Percentiles rank a stretch among this genome's conserved stretches.
phyloP scores from a whole-genome alignment of 2,329 filamentous ascomycete genomes.

The Penicillium concentricum region DNA sequence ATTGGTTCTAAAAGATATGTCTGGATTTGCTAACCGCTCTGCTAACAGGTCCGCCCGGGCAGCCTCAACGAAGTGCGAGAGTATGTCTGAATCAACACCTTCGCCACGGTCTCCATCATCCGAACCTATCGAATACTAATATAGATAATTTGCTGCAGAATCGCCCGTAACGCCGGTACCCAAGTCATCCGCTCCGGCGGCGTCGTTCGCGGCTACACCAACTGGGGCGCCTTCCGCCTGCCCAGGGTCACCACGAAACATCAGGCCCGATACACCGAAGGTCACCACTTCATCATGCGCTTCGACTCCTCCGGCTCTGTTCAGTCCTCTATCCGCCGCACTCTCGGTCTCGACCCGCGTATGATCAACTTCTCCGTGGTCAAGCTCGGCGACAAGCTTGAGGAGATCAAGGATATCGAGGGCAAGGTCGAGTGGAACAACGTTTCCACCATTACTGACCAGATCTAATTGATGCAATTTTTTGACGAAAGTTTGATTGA shows the following conservation, averaged over 20 bases:
- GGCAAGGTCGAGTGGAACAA: conserved; percentile 57
- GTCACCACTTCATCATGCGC: conserved; percentile 97
- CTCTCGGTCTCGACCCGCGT: conserved; percentile 79
- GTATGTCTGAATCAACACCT: conserved; percentile 54
- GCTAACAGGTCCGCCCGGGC: conserved; percentile 79
- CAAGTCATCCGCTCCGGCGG: conserved; percentile 80
- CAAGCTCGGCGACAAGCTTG: conserved; percentile 71
- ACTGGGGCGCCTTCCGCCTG: conserved; percentile 92
- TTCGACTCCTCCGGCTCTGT: conserved; percentile 77
- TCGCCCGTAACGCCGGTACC: conserved; percentile 79
- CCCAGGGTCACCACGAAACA: conserved; percentile 76
- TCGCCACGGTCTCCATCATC: conserved; percentile 3
- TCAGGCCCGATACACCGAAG: conserved; percentile 77
- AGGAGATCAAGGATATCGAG: conserved; percentile 59
- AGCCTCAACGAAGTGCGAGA: conserved; percentile 91
- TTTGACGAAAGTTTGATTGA: background rate
- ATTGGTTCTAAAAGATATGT: background rate
- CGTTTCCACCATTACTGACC: conserved; percentile 27
- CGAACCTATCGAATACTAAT: conserved; percentile 8
- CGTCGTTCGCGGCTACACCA: conserved; percentile 86
- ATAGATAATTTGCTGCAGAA: conserved; percentile 54
- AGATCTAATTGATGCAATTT: conserved; percentile 17
- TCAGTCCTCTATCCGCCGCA: conserved; percentile 72
- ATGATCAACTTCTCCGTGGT: conserved; percentile 87
- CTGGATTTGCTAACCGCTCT: conserved; percentile 13